These are phyloP conservation scores for Kalmusia sp. DNA, from an alignment of 2,329 filamentous ascomycete genomes.

Conservation along the genomic window DNA sequence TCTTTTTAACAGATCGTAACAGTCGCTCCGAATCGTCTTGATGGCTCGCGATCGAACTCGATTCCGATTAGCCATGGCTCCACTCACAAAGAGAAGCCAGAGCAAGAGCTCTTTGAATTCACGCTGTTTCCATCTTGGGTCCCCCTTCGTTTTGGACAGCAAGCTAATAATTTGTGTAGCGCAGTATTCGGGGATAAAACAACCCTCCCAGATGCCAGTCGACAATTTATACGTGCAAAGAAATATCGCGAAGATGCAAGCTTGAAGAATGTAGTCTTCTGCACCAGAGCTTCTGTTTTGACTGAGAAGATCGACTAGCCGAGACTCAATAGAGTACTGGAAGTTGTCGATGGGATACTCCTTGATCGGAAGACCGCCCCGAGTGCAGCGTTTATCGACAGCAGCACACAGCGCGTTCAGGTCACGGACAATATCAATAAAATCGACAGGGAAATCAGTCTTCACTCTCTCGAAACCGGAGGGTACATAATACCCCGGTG, in stretches of 20 bases:
- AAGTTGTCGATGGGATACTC: slow-evolving; percentile 18
- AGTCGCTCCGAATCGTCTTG: slow-evolving; percentile 4
- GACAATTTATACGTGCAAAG: slow-evolving; percentile 26
- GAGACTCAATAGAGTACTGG: slow-evolving; percentile 21
- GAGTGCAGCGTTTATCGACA: slow-evolving; percentile 12
- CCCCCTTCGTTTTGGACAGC: slow-evolving; percentile 7
- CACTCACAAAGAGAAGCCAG: slow-evolving; percentile 23
- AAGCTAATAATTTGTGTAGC: slow-evolving; percentile 17
- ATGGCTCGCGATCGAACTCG: slow-evolving; percentile 6
- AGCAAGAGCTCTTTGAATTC: slow-evolving; percentile 8
- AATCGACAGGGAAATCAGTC: slow-evolving; percentile 1
- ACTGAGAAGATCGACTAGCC: slow-evolving; percentile 17
- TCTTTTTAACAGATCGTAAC: slow-evolving; percentile 2
- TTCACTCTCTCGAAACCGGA: slow-evolving; percentile 12
- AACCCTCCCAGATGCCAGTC: slow-evolving; percentile 24
- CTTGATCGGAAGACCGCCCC: slow-evolving; percentile 1
- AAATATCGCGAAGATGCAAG: slow-evolving; percentile 20
- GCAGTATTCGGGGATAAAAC: slow-evolving; percentile 23
- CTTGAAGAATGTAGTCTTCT: slow-evolving; percentile 16
- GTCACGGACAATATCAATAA: slow-evolving; percentile 15
- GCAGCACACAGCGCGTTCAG: slow-evolving; percentile 17
- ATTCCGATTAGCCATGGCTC: slow-evolving; percentile 16
- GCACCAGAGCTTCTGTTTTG: slow-evolving; percentile 1
- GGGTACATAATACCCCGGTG: slow-evolving; percentile 4
- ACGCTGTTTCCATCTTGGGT: background rate